Evolutionary conservation across 768 basidiomycete genomes (phyloP), one percentile per base, ranked within the genome.

Genomic region (Termitomyces sp.): DNA sequence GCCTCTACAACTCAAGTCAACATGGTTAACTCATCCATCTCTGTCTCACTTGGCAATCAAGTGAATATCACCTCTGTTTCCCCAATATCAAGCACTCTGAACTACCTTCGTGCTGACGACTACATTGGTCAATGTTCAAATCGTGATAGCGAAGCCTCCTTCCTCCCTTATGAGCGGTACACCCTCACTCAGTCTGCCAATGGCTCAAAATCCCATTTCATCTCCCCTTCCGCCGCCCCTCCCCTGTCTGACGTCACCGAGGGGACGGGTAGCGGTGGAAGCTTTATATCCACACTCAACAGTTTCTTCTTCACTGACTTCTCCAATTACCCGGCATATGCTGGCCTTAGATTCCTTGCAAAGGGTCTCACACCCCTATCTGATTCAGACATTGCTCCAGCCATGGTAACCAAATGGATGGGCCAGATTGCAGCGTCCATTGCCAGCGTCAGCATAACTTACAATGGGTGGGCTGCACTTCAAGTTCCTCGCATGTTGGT

Each of bases 381-480:
- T 1, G 7, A 29, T 3, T 36, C n/a, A n/a, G n/a, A n/a, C n/a
- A n/a, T 50, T 11, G 35, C n/a, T 49, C 18, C 52, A 9, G n/a
- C 18, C 20, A 12, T 25, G 6, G 38, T 42, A 6, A 51, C 54
- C 15, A 40, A 33, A 44, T 65, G 60, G 61, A 53, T 51, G 3
- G 61, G 60, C 0, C 36, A 58, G 43, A 55, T 61, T 15, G 64
- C 61, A 11, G 62, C 56, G 18, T 63, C 64, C 6, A 50, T 46
- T 40, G n/a, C 58, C 15, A 44, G 49, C 4, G 52, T 50, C 1
- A 61, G 58, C 39, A 9, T 60, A n/a, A 58, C 54, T 10, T 63
- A 60, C 45, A 65, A 63, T 32, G 63, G 59, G 18, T 64, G 58
- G 61, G 57, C 61, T 5, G 63, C 61, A 9, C 48, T 33, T 5